These are phyloP conservation scores for Plectosphaerella plurivora DNA, from an alignment of 2,329 filamentous ascomycete species.

Conservation along the genomic window DNA sequence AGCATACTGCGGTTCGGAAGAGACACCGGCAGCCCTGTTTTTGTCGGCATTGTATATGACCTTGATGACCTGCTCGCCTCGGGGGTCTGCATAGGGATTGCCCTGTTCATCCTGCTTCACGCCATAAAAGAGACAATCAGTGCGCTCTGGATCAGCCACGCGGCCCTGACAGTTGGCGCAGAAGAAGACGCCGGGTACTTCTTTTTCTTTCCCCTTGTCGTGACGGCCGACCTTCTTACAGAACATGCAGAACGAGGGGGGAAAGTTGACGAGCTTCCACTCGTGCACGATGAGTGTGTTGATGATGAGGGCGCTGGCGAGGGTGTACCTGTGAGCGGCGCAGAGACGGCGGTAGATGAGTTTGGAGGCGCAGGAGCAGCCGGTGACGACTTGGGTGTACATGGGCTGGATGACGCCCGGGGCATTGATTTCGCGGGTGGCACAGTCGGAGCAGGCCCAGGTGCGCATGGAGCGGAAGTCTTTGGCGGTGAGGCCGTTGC, in stretches of 20 bases:
- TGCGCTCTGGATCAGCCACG: not conserved
- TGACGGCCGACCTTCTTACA: conserved; percentile 16
- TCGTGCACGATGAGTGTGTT: conserved; percentile 17
- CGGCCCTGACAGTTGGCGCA: not conserved
- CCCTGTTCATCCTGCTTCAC: no score
- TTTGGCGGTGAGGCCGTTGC: conserved; percentile 5
- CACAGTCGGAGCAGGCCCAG: conserved; percentile 29
- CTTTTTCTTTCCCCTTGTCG: not conserved
- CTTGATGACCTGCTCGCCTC: no score
- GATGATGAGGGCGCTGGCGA: conserved; percentile 17
- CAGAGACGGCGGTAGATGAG: conserved; percentile 27
- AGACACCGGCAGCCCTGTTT: no score
- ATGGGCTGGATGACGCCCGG: not conserved
- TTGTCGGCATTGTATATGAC: no score
- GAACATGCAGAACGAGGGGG: conserved; percentile 21
- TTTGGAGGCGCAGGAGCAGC: conserved; percentile 31
- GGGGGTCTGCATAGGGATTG: no score
- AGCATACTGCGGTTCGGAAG: no score
- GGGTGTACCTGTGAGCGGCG: conserved; percentile 24
- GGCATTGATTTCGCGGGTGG: conserved; percentile 1
- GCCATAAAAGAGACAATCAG: no score
- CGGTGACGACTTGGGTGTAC: conserved; percentile 21
- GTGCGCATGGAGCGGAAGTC: conserved; percentile 27
- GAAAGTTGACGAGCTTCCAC: conserved; percentile 19
- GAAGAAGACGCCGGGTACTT: not conserved